Base-by-base conservation (phyloP, 805 yeast genomes). In the Pichia occidentalis region DNA sequence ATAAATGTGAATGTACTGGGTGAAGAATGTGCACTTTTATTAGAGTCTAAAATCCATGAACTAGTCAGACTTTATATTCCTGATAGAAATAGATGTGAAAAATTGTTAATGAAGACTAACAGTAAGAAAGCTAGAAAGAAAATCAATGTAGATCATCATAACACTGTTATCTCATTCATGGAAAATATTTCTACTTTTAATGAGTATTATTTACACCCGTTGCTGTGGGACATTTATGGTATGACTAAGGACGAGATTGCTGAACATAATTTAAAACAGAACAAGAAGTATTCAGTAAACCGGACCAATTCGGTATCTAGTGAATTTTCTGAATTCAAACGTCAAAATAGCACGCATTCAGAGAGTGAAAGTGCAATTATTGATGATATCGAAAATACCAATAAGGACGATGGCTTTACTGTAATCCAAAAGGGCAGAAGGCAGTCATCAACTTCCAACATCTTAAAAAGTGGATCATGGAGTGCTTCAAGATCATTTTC, bases 161-260 rank as follows among this genome's bases (percentile, higher is more conserved):
- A 46, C 3, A 47, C 59, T 19, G 72, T 72, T 44, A 42, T 65
- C 11, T n/a, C n/a, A n/a, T n/a, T n/a, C n/a, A n/a, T n/a, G n/a
- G 41, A 37, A 11, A 63, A 68, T 33, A 36, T 56, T 5, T 50
- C 56, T 3, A 49, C 38, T 2, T 72, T 65, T 48, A 71, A 73
- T 41, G 60, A 59, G 14, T 51, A 53, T 5, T 72, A 70, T 40
- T 56, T 73, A 42, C 62, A 57, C 47, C 61, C 58, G 4, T 32
- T 48, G 12, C 33, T 55, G 7, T 47, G 52, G 52, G 54, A 59
- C 7, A 43, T 50, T 8, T 50, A 56, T 21, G 61, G 59, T 12
- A 47, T 40, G 19, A 36, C 34, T 24, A 45, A 38, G 21, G 45
- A 46, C n/a, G 42, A 43, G 16, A 14, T 33, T 1, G 24, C 24